phyloP scores from a whole-genome alignment of 2,329 filamentous ascomycete genomes.

The Kalaharituber pfeilii region DNA sequence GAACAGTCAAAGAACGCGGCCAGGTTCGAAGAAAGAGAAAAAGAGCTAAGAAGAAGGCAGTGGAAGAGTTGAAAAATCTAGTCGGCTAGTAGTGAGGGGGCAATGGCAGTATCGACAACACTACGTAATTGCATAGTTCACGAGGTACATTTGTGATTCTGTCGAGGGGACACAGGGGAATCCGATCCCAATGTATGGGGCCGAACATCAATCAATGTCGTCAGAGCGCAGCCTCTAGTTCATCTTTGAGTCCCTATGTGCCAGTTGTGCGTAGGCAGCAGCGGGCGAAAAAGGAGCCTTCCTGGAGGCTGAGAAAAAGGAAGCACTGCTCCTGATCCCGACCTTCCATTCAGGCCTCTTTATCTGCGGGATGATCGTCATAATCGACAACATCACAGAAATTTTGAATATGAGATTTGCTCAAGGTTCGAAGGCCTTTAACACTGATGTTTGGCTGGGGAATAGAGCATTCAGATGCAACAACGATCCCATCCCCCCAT shows the following conservation, averaged over 20 bases:
- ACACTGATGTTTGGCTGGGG: too few species aligned
- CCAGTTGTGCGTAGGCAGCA: not conserved
- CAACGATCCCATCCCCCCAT: too few species aligned
- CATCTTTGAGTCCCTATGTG: not conserved
- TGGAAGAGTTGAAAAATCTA: not conserved
- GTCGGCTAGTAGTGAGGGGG: not conserved
- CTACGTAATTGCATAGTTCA: not conserved
- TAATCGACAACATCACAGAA: too few species aligned
- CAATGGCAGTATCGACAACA: not conserved
- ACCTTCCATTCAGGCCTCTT: too few species aligned
- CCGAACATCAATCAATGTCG: slow-evolving; percentile 2
- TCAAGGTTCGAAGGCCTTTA: too few species aligned
- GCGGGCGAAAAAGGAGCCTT: not conserved
- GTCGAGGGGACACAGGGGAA: not conserved
- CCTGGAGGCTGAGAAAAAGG: too few species aligned
- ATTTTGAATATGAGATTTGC: too few species aligned
- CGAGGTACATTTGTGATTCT: not conserved
- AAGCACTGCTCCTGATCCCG: too few species aligned
- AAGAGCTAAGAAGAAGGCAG: not conserved
- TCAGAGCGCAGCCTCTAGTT: slow-evolving; percentile 1
- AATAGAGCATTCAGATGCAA: too few species aligned
- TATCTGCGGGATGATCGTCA: too few species aligned
- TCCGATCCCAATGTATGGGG: not conserved
- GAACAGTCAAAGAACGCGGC: not conserved
- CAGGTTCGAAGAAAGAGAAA: not conserved